These are phyloP conservation scores for Davidsoniella virescens DNA, from an alignment of 2,329 filamentous ascomycete species.

Conservation along the genomic window DNA sequence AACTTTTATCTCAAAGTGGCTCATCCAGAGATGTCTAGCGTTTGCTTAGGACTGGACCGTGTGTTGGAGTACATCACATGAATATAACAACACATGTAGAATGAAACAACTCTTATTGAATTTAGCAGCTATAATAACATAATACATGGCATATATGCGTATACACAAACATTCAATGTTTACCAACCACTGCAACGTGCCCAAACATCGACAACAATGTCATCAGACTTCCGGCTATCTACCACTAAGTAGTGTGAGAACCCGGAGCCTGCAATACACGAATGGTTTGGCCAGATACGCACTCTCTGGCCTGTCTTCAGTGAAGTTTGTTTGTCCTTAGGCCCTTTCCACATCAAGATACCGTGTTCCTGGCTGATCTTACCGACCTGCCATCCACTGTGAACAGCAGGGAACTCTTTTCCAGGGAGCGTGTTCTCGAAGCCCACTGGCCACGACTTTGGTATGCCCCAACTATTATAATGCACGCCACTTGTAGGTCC, in stretches of 20 bases:
- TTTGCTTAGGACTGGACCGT: neutral
- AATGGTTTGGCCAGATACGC: slow-evolving; percentile 64
- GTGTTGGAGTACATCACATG: neutral
- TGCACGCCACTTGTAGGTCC: slow-evolving; percentile 21
- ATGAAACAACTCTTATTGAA: neutral
- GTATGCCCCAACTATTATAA: slow-evolving; percentile 56
- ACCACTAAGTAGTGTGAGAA: slow-evolving; percentile 62
- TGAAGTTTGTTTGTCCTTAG: slow-evolving; percentile 27
- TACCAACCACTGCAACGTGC: slow-evolving; percentile 54
- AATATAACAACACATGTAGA: neutral
- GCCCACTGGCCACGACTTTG: slow-evolving; percentile 38
- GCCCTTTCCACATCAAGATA: slow-evolving; percentile 43
- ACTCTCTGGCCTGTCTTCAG: slow-evolving; percentile 50
- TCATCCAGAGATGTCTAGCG: neutral
- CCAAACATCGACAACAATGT: slow-evolving; percentile 62
- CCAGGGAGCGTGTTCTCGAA: slow-evolving; percentile 20
- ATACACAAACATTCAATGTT: neutral
- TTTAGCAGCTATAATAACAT: neutral
- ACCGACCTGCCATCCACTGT: slow-evolving; percentile 48
- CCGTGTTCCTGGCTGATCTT: slow-evolving; percentile 67
- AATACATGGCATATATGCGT: neutral
- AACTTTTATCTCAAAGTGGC: neutral
- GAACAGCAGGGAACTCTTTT: slow-evolving; percentile 26
- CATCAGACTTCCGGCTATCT: slow-evolving; percentile 37
- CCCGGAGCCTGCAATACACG: slow-evolving; percentile 57